A percentile compares a stretch with the other conserved stretches of the same genome.
Conservation (phyloP, 75 land plant species). For the Selaginella moellendorffii region DNA sequence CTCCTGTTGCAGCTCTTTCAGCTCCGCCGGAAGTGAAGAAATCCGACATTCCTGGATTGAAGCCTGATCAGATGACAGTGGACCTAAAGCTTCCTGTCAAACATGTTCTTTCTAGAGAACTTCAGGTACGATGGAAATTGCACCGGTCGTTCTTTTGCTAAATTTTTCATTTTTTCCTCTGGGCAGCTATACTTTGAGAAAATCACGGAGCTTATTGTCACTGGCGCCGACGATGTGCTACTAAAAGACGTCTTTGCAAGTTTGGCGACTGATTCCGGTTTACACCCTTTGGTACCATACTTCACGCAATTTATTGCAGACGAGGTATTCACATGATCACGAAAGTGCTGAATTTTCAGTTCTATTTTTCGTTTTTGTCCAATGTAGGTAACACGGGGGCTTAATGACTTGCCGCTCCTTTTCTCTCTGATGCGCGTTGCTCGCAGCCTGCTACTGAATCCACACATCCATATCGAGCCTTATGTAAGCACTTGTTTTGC, state of each 20-base stretch:
- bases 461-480: slow-evolving; percentile 81
- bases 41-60: slow-evolving; percentile 26
- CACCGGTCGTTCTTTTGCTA: too few relatives aligned
- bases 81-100: slow-evolving; percentile 72
- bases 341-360: neutral
- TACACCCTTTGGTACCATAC: slow-evolving; percentile 91
- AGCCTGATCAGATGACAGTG: slow-evolving; percentile 40
- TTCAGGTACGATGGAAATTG: slow-evolving; percentile 48
- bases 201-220: slow-evolving; percentile 54
- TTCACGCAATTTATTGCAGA: slow-evolving; percentile 82
- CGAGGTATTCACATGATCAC: slow-evolving; percentile 54
- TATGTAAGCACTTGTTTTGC: too few relatives aligned
- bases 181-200: slow-evolving; percentile 94
- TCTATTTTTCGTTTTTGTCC: neutral
- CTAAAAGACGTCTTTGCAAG: slow-evolving; percentile 58
- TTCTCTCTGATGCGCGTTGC: slow-evolving; percentile 80
- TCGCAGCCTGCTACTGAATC: slow-evolving; percentile 60
- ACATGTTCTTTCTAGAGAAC: slow-evolving; percentile 73
- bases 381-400: slow-evolving; percentile 53
- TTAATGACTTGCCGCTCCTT: slow-evolving; percentile 50
- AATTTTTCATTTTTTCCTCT: too few relatives aligned
- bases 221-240: slow-evolving; percentile 32
- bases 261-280: slow-evolving; percentile 82
- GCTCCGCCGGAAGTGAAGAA: slow-evolving; percentile 41
- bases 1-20: slow-evolving; percentile 31